Evolutionary conservation across 78 protist genomes (phyloP), one percentile per base, ranked within the genome.

Genomic region (Monosiga brevicollis): DNA sequence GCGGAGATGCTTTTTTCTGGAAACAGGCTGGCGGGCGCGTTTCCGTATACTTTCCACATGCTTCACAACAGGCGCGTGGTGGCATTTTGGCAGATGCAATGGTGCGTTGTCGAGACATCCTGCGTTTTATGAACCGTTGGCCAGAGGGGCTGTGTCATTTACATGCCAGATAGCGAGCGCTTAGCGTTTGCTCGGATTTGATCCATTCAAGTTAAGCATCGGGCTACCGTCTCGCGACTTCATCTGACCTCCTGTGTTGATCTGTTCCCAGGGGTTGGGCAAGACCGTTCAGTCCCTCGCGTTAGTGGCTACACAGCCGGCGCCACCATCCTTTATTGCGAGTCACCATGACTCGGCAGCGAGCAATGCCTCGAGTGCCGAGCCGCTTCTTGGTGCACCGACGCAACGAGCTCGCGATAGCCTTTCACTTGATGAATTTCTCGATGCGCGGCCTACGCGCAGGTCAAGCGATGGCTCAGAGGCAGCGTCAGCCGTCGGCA

Each of bases 211-310:
- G 6, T 49, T 49, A 34, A 72, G 9, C 76, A 6, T 20, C 34
- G 76, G 11, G 0, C 0, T 11, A 26, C 11, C 62, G 62, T 11
- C 6, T 26, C 73, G 25, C 73, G 34, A 10, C 73, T 62, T 6
- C n/a, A n/a, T n/a, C n/a, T n/a, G n/a, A n/a, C n/a, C n/a, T n/a
- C n/a, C 9, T 1, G 11, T 9, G 3, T 38, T 90, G 0, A 78
- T 83, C 80, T 87, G 83, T 79, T 89, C 86, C 37, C 86, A 86
- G 93, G 93, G 93, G 43, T 84, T 90, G 26, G 93, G 93, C 24
- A 90, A 90, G 83, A 86, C 93, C 6, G 79, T 90, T 11, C 78
- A 78, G 84, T 34, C 75, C n/a, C 77, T 90, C n/a, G 55, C 87
- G 23, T 81, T 87, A 41, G 43, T 83, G n/a, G 2, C 25, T 40